Base-by-base conservation (phyloP, 305 asterid genomes). In the Salvia sclarea region DNA sequence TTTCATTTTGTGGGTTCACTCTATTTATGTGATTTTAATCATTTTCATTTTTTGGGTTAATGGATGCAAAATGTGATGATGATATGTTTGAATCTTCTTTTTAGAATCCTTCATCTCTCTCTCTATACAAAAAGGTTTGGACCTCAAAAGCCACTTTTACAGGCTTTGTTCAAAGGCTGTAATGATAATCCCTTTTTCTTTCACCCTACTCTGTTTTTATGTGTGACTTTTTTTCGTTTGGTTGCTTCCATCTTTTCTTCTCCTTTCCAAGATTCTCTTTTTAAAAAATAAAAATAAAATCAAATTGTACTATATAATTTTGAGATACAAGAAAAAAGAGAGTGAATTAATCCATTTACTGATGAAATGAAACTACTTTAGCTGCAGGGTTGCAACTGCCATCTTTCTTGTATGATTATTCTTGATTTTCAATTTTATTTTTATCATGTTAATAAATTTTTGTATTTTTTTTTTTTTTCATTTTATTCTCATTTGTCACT, bases 21-120 rank as follows among this genome's bases (percentile, higher is more conserved):
- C 12, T 48, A 17, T 3, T 3, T 18, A 33, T 40, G 17, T n/a
- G 2, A 4, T 50, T 53, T 24, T 30, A 48, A 8, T 44, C 10
- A 28, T 18, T 65, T 5, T 28, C 28, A 16, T 30, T 68, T 53
- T 53, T 40, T 41, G 45, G 28, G 41, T 43, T 43, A 49, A 37
- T 56, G 49, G 48, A 48, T 44, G 75, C 48, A 54, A 44, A 66
- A 76, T 77, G 84, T 67, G 64, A 81, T 78, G 78, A 74, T 86
- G 79, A 35, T 66, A 69, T 48, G 69, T 66, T 75, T 69, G 69
- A 56, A 28, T 10, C 38, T 44, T 54, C 73, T 72, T 82, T 79
- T 78, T 65, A 76, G 80, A 72, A 69, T 56, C 50, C 13, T 35
- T 64, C 67, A 28, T 35, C 61, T 66, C 45, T 44, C 49, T 70